Evolutionary conservation across 164 flowering plant genomes (phyloP), one percentile per base, ranked within the genome.

Genomic region (Nymphaea colorata): DNA sequence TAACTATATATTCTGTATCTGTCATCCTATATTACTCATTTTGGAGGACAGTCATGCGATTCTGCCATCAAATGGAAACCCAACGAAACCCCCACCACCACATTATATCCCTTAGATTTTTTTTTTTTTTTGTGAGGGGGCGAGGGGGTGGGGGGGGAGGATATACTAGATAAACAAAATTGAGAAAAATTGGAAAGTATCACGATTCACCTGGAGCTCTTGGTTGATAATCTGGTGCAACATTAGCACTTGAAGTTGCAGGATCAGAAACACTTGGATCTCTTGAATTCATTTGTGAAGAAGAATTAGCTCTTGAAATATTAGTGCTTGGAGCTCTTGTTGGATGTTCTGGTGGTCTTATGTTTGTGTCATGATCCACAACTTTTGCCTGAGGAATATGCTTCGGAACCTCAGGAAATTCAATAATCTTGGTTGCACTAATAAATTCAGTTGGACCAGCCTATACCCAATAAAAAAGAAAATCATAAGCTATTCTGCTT

Each of bases 391-490:
- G 66, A 8, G 68, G 76, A 67, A 64, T 80, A 55, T 64, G 77
- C 12, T 66, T 66, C 61, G 65, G 75, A 63, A 55, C 66, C 8
- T 10, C 14, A 51, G 57, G 57, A 64, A 83, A 61, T 67, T 82
- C 82, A 43, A 64, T 77, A 53, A 66, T 67, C 67, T 73, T 70
- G 76, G 79, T 74, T 62, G 76, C 74, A 43, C 65, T 75, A 66
- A 61, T 79, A 67, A 80, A 78, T 41, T 77, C 76, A 60, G 59
- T 84, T 41, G 91, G 86, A 67, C 91, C 96, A 72, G 77, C 79
- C 98, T 93, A 87, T 70, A 51, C 47, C 36, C 36, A 25, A 25
- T 25, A 25, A 25, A 25, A 25, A 78, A 72, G 44, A 43, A 71
- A 18, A 2, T 42, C 43, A 64, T 53, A 44, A 67, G 18, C 14